phyloP scores from a whole-genome alignment of 139 green algal species.

The Tetradesmus lagerheimii region DNA sequence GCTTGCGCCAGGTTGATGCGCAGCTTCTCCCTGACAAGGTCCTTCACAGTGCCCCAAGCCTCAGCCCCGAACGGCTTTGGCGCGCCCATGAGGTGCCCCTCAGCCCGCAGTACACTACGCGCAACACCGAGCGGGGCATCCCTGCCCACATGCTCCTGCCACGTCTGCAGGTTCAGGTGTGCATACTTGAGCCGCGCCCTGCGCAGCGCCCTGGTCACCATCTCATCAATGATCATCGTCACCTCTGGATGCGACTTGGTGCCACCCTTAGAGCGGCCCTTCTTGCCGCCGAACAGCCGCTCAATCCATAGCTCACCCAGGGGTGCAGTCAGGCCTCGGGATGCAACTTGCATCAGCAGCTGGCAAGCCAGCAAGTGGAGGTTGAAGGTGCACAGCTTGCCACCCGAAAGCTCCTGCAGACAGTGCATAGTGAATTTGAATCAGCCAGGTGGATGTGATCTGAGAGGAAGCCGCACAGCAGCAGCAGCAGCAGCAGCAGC shows the following conservation, averaged over 20 bases:
- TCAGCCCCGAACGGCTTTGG: background rate
- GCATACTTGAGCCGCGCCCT: background rate
- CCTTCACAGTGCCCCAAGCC: background rate
- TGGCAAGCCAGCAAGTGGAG: conserved; percentile 19
- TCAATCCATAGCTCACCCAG: background rate
- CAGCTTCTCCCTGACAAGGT: background rate
- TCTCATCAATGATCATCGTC: background rate
- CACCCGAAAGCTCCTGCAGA: background rate
- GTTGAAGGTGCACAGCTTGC: conserved; percentile 16
- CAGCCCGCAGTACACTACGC: background rate
- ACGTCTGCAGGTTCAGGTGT: background rate
- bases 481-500: too few species aligned
- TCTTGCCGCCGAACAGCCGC: background rate
- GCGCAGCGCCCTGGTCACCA: background rate
- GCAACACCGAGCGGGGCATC: background rate
- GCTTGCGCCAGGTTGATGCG: background rate
- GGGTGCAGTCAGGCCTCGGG: background rate
- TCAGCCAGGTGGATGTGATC: too few species aligned
- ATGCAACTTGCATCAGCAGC: background rate
- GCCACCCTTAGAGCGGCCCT: background rate
- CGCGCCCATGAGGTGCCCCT: background rate
- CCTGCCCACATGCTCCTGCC: background rate
- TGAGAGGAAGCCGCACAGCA: too few species aligned
- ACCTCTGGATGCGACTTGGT: background rate
- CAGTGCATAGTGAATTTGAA: too few species aligned